Base-by-base conservation (phyloP, 768 basidiomycete genomes). In the Candolleomyces eurysporus region DNA sequence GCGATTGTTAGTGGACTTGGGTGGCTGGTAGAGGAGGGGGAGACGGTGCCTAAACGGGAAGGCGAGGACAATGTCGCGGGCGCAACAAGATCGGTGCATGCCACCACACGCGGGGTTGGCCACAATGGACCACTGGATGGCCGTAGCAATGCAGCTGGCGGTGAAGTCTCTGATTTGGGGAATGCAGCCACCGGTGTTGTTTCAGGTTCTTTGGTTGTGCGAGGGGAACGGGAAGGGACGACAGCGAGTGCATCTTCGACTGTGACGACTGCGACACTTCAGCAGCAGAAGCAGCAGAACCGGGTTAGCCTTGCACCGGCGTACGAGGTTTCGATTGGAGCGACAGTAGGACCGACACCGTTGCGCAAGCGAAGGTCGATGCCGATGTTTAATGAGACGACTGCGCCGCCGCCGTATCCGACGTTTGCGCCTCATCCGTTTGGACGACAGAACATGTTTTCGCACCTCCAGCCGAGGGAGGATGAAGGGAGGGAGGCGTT, bases 401-500 rank as follows among this genome's bases (percentile, higher is more conserved):
- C 81, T 14, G 76, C 79, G 26, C 90, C 90, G 17, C 90, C 91
- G 1, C 89, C 90, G 0, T 91, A 90, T 66, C 88, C 87, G 17
- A 67, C 68, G 9, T 75, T 76, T 54, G 65, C 66, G 26, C 43
- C 57, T 13, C 67, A 67, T 62, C 66, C 64, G 54, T 58, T 56
- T 66, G 64, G 62, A 7, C 36, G 36, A 7, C 8, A 7, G 8
- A 8, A 7, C 8, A 36, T 36, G 36, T 13, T 17, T 60, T 49
- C 63, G 65, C 39, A 65, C 64, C 43, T 58, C 68, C 54, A 61
- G 65, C 83, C 85, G 1, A 78, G 80, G 10, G 90, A 90, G n/a
- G 92, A 96, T 62, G 96, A 96, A 70, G 96, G 93, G 9, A 75
- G 66, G 51, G 96, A 99, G 73, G 72, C 72, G 43, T 81, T 99